Percentiles rank a stretch among this genome's conserved stretches.
Evolutionary conservation across 2,329 filamentous ascomycete genomes (phyloP).

Genomic region (Venturia aucupariae): DNA sequence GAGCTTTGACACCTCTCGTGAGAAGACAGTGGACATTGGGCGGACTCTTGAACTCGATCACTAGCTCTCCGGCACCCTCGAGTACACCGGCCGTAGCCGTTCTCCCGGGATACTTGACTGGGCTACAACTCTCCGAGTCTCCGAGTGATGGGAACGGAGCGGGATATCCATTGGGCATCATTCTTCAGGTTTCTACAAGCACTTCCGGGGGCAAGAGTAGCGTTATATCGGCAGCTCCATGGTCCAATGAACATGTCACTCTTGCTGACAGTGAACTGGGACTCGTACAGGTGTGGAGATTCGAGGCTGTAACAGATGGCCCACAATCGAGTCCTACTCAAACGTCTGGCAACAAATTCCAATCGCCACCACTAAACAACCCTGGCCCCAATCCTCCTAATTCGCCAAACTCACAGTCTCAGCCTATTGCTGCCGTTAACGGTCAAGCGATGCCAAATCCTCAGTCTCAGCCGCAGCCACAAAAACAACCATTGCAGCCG

Average conservation of each 20-base stretch:
- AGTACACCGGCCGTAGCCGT: background rate
- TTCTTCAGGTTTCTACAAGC: constrained; percentile 8
- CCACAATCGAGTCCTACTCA: background rate
- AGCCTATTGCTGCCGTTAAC: background rate
- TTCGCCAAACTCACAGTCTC: background rate
- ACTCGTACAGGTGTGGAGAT: constrained; percentile 9
- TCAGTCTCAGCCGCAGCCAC: background rate
- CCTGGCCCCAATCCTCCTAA: background rate
- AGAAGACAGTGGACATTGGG: background rate
- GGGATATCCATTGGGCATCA: constrained; percentile 4
- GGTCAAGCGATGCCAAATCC: background rate
- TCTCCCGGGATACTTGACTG: constrained; percentile 3
- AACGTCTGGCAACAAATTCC: background rate
- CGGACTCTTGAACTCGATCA: background rate
- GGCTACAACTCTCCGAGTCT: background rate
- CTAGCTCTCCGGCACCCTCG: background rate
- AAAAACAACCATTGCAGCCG: background rate
- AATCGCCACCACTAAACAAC: background rate
- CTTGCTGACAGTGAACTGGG: constrained; percentile 10
- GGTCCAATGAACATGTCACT: constrained; percentile 7
- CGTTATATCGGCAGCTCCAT: constrained; percentile 1
- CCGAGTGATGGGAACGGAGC: background rate
- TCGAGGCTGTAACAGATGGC: background rate
- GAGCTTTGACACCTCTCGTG: background rate
- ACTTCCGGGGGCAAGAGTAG: constrained; percentile 7